Percentiles rank a stretch among this genome's conserved stretches.
Conservation (phyloP, 2,329 filamentous ascomycete genomes). For the Sphaceloma murrayae region DNA sequence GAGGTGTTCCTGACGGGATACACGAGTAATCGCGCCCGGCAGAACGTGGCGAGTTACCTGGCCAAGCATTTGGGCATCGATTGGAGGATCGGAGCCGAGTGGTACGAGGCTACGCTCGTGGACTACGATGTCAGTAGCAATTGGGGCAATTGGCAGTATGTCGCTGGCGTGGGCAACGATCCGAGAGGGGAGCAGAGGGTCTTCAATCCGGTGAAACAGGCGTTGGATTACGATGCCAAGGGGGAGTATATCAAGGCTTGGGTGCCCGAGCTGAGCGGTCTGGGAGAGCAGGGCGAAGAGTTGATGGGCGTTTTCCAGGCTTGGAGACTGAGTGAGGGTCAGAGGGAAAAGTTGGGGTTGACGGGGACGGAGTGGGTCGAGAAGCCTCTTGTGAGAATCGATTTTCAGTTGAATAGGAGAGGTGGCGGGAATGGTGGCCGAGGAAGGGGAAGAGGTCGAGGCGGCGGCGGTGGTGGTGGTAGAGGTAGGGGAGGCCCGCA, state of each 20-base stretch:
- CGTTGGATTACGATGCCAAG: conserved; percentile 62
- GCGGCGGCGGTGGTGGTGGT: conserved; percentile 25
- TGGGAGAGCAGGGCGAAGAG: conserved; percentile 24
- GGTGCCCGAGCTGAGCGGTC: conserved; percentile 54
- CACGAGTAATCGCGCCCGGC: conserved; percentile 64
- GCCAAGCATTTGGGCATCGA: conserved; percentile 65
- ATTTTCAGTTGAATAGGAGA: conserved; percentile 48
- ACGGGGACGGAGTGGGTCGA: conserved; percentile 55
- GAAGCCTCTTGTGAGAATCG: conserved; percentile 54
- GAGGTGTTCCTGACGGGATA: conserved; percentile 69
- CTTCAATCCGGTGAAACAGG: conserved; percentile 76
- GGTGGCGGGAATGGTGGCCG: conserved; percentile 28
- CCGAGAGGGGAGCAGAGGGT: conserved; percentile 61
- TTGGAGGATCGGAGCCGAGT: conserved; percentile 73
- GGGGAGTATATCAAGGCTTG: conserved; percentile 63
- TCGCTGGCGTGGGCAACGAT: conserved; percentile 70
- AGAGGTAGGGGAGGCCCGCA: conserved; percentile 20
- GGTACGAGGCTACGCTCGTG: conserved; percentile 65
- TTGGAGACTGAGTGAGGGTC: conserved; percentile 53
- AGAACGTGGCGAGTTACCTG: conserved; percentile 68
- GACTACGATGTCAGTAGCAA: conserved; percentile 71
- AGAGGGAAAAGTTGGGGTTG: conserved; percentile 49
- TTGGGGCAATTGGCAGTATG: conserved; percentile 65
- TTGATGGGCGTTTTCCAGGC: conserved; percentile 58
- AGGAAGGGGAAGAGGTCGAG: conserved; percentile 28